Base-by-base conservation (phyloP, 176 grass and related monocot species). In the Bromus sterilis region DNA sequence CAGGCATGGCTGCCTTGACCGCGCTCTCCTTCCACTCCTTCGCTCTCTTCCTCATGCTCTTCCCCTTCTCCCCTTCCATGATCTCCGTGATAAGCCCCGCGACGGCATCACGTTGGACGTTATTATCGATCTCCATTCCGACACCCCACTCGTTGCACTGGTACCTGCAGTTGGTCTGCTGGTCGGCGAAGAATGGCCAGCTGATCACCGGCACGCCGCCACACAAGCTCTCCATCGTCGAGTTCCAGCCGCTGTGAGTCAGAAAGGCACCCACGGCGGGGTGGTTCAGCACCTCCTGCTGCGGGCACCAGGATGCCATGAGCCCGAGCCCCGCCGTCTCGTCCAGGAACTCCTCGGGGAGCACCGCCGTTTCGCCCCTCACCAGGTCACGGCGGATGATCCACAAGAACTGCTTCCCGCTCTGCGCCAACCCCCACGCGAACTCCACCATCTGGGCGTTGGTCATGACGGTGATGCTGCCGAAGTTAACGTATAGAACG, bases 171-270 rank as follows among this genome's bases (percentile, higher is more conserved):
- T 94, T 97, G 9, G 89, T 86, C 25, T 81, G 91, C 43, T 97
- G 94, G 71, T 97, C 94, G 2, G 89, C 91, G 53, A 97, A 97
- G 86, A 94, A 97, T 0, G 94, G 91, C 94, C 91, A 97, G 83
- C 86, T 87, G 55, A 97, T 75, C 75, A 97, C 86, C 1, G 94
- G 94, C 46, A 97, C 87, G 28, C 91, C 94, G 51, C 71, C 59
- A 66, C 84, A 90, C 9, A 97, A 83, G 80, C 91, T 77, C 83
- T 97, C 91, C n/a, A n/a, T n/a, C n/a, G n/a, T n/a, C n/a, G n/a
- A n/a, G n/a, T n/a, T n/a, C n/a, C n/a, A n/a, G n/a, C n/a, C n/a
- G n/a, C n/a, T n/a, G n/a, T n/a, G n/a, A n/a, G n/a, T n/a, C n/a
- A n/a, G n/a, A n/a, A n/a, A n/a, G n/a, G n/a, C n/a, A n/a, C n/a